Evolutionary conservation across 202 grass and related monocot species (phyloP).

Genomic region (Carex arenaria): DNA sequence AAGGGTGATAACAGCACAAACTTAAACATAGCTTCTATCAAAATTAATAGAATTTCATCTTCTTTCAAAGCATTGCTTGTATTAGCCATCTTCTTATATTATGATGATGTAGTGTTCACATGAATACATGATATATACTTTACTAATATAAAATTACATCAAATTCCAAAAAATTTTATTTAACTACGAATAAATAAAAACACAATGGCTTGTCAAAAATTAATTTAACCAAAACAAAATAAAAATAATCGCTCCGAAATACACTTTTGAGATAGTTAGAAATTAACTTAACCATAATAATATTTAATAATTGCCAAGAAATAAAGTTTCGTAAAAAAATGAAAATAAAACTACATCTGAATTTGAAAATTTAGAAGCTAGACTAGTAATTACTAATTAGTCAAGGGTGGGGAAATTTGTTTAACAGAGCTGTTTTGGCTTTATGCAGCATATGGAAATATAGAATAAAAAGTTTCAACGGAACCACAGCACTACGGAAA

Average conservation of each 20-base stretch:
- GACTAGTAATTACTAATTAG: background rate
- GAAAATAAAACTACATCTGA: background rate
- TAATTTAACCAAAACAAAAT: background rate
- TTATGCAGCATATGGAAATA: too few relatives aligned
- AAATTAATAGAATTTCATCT: too few relatives aligned
- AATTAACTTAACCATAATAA: background rate
- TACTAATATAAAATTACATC: background rate
- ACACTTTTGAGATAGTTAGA: too few relatives aligned
- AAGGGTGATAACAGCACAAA: too few relatives aligned
- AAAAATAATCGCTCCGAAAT: too few relatives aligned
- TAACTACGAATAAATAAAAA: background rate
- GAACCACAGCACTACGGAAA: too few relatives aligned
- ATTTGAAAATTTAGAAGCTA: background rate
- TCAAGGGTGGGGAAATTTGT: rapidly evolving
- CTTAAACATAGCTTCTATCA: too few relatives aligned
- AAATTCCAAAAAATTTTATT: background rate
- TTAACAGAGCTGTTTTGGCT: too few relatives aligned
- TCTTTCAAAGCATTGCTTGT: too few relatives aligned
- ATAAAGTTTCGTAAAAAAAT: background rate
- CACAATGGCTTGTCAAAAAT: background rate
- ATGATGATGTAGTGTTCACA: background rate
- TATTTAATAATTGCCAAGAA: background rate
- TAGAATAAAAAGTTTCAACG: too few relatives aligned
- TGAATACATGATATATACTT: background rate
- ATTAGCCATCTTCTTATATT: background rate